phyloP scores from a whole-genome alignment of 352 stramenopile genomes.

The Phytophthora tubulina region DNA sequence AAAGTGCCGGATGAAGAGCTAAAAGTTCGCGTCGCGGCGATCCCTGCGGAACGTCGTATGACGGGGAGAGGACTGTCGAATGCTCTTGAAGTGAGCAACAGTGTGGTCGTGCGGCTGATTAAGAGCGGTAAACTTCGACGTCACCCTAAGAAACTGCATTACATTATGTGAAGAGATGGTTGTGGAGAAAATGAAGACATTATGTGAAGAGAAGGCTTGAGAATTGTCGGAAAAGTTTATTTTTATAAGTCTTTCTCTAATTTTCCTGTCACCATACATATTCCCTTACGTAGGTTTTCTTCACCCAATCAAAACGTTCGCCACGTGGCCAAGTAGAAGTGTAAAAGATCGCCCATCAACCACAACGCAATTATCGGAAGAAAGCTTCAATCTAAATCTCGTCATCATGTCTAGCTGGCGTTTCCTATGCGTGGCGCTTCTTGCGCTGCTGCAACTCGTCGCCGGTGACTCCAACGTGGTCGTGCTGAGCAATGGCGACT shows the following conservation, averaged over 20 bases:
- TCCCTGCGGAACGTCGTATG: constrained; percentile 43
- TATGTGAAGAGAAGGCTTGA: too few species aligned
- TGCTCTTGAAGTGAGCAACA: constrained; percentile 46
- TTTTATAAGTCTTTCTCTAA: too few species aligned
- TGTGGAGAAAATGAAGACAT: too few species aligned
- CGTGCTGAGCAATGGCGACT: constrained; percentile 75
- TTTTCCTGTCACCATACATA: not conserved
- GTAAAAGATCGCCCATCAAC: constrained; percentile 7
- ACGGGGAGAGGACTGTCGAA: constrained; percentile 42
- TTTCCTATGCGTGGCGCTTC: constrained; percentile 34
- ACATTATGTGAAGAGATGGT: constrained; percentile 39
- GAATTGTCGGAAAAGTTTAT: too few species aligned
- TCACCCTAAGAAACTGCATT: constrained; percentile 52
- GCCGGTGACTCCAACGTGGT: constrained; percentile 62
- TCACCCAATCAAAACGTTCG: constrained; percentile 21
- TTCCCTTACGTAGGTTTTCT: constrained; percentile 1
- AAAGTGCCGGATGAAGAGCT: constrained; percentile 49
- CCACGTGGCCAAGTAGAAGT: constrained; percentile 31
- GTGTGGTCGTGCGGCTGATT: constrained; percentile 46
- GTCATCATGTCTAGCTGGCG: constrained; percentile 23
- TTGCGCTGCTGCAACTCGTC: constrained; percentile 40
- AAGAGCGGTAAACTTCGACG: constrained; percentile 45
- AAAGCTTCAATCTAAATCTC: not conserved
- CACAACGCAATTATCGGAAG: constrained; percentile 11
- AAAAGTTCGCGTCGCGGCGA: constrained; percentile 41